Evolutionary conservation across 2,329 filamentous ascomycete species (phyloP), one percentile per base, ranked within the genome.

Genomic region (Periconia macrospinosa): DNA sequence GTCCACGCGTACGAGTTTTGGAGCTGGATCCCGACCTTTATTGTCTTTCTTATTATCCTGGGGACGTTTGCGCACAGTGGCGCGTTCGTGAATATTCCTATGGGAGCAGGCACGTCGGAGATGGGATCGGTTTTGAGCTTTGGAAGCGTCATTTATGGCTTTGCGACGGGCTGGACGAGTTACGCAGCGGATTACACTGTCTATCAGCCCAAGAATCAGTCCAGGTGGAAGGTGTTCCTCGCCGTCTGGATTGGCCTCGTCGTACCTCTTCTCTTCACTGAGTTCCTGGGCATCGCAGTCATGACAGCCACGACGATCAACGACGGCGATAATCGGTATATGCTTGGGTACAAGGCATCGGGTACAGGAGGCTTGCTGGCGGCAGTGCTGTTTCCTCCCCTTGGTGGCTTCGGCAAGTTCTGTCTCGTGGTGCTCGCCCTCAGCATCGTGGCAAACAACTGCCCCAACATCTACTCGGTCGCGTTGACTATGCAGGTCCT

Each of bases 171-270:
- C 52, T 94, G 90, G 89, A 85, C 87, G 1, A 83, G 83, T 7
- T 89, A 87, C 55, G 88, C 89, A 0, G 86, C 88, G 9, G 90
- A 93, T 67, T 93, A 92, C 71, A 91, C 88, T 19, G 88, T 91
- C 47, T 92, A 92, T 73, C 89, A 92, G 63, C 88, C 89, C 0
- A 76, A 79, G 2, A 79, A 74, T 20, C 84, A 85, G 41, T 82
- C 82, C 30, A 81, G 84, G 19, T 70, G 70, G 41, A 85, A 85
- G 55, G 79, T 92, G 55, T 93, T 92, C 73, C 63, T 83, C 55
- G 86, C 85, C 68, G 89, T 89, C 30, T 90, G 86, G 70, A 68
- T 77, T 20, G 90, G 90, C 10, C 78, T 94, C 14, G 83, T 89
- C 58, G 75, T 90, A 58, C 86, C 89, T 1, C 82, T 93, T 1